These are phyloP conservation scores for Rhodotorula kratochvilovae DNA, from an alignment of 768 basidiomycete species.

Conservation along the genomic window DNA sequence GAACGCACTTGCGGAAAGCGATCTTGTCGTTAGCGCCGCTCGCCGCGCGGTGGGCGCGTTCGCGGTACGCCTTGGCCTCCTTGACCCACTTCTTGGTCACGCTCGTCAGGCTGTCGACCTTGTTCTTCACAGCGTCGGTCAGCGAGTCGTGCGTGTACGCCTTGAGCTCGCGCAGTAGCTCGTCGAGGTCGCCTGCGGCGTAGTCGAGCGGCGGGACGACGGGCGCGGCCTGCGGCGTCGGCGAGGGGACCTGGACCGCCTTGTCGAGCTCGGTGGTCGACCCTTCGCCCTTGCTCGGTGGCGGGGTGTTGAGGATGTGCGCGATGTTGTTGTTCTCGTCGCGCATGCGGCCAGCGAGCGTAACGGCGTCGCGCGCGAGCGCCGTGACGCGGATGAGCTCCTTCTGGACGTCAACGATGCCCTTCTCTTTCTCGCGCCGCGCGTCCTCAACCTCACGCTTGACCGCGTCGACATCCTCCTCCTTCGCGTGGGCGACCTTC, in stretches of 20 bases:
- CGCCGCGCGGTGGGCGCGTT: constrained; percentile 57
- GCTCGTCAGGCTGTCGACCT: constrained; percentile 57
- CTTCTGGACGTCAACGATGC: constrained; percentile 24
- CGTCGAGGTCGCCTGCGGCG: constrained; percentile 27
- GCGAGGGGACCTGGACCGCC: not conserved
- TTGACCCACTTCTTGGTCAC: constrained; percentile 88
- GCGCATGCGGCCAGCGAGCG: constrained; percentile 45
- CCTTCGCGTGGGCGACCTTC: constrained; percentile 33
- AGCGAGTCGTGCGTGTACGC: constrained; percentile 79
- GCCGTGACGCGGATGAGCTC: constrained; percentile 29
- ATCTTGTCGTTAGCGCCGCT: constrained; percentile 70
- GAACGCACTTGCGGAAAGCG: constrained; percentile 69
- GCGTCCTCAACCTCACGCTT: constrained; percentile 7
- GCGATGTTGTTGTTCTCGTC: constrained; percentile 47
- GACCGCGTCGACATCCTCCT: constrained; percentile 64
- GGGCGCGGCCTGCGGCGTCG: not conserved
- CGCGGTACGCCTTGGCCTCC: constrained; percentile 90
- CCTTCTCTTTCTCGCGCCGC: constrained; percentile 20
- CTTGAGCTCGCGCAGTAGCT: constrained; percentile 18
- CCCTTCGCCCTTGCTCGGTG: constrained; percentile 8
- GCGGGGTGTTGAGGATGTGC: constrained; percentile 28
- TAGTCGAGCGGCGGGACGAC: constrained; percentile 17
- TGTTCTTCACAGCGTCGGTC: constrained; percentile 69
- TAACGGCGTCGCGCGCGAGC: constrained; percentile 45
- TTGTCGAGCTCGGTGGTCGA: constrained; percentile 16